Conservation (phyloP, 768 basidiomycete species). For the Kwoniella bestiolae region DNA sequence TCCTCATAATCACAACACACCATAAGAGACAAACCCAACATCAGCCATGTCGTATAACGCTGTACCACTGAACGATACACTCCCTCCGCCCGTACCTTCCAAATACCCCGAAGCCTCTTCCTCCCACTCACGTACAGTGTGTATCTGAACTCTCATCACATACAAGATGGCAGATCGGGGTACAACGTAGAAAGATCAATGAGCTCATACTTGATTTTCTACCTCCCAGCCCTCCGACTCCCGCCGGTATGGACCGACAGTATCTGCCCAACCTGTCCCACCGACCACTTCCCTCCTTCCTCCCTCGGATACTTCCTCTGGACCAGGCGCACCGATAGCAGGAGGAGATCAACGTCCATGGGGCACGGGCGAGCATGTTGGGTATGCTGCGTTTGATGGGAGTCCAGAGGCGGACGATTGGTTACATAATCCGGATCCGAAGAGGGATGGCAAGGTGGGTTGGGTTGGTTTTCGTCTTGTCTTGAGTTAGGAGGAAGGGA, state of each 20-base stretch:
- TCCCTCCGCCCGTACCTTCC: conserved; percentile 3
- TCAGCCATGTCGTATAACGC: conserved; percentile 7
- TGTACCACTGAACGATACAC: conserved; percentile 3
- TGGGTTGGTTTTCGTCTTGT: background rate
- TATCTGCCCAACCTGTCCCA: conserved; percentile 31
- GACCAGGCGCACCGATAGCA: background rate
- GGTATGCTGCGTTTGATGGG: conserved; percentile 33
- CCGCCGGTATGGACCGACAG: conserved; percentile 44
- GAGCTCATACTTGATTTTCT: background rate
- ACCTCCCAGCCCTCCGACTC: conserved; percentile 5
- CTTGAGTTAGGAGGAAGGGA: no score
- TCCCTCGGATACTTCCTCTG: background rate
- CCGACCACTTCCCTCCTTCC: conserved; percentile 2
- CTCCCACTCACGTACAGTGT: conserved; percentile 11
- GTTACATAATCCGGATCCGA: conserved; percentile 83
- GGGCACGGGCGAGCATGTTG: conserved; percentile 21
- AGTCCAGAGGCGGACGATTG: conserved; percentile 79
- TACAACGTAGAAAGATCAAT: no score
- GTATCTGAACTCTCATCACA: no score
- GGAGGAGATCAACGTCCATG: conserved; percentile 21
- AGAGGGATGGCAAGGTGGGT: conserved; percentile 59
- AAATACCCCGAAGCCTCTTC: conserved; percentile 3
- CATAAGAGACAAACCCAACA: background rate
- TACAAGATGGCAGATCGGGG: no score
- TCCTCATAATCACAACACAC: background rate